Evolutionary conservation across 257 asterid genomes (phyloP).

Genomic region (Penstemon eatonii): DNA sequence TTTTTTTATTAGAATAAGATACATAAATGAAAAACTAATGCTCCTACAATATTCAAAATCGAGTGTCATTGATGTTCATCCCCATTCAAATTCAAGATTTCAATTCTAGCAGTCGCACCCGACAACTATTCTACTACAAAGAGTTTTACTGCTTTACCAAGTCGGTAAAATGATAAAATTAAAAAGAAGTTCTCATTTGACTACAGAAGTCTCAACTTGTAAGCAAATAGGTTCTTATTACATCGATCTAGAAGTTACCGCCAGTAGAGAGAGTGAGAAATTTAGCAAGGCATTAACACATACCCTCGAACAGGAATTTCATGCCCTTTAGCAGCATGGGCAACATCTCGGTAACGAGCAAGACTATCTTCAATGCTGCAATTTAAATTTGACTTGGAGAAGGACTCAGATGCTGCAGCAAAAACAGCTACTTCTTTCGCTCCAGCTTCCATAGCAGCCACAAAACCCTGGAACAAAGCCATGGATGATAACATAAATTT

Average conservation of each 20-base stretch:
- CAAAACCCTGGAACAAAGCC: slow-evolving; percentile 63
- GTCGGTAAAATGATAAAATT: not conserved
- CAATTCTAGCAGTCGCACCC: not conserved
- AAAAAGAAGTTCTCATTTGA: not conserved
- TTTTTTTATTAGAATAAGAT: slow-evolving; percentile 11
- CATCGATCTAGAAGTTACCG: slow-evolving; percentile 16
- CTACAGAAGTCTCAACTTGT: slow-evolving; percentile 6
- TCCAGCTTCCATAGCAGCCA: slow-evolving; percentile 81
- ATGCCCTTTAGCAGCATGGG: slow-evolving; percentile 64
- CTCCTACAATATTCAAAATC: not conserved
- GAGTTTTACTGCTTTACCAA: not conserved
- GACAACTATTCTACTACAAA: not conserved
- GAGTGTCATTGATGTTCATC: too few species aligned
- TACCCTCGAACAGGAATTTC: slow-evolving; percentile 90
- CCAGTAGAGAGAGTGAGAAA: slow-evolving; percentile 12
- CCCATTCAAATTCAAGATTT: slow-evolving; percentile 15
- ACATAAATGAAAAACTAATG: slow-evolving; percentile 7
- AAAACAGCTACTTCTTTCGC: slow-evolving; percentile 93
- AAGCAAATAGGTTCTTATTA: not conserved
- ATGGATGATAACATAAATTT: slow-evolving; percentile 3
- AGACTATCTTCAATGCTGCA: slow-evolving; percentile 85
- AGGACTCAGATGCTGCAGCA: slow-evolving; percentile 94
- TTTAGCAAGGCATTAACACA: slow-evolving; percentile 23
- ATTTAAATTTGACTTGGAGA: slow-evolving; percentile 75
- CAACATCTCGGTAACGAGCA: slow-evolving; percentile 70